Percentiles rank a stretch among this genome's conserved stretches.
These are phyloP conservation scores for Penicillium sp. DNA, from an alignment of 2,329 filamentous ascomycete genomes.

Conservation along the genomic window DNA sequence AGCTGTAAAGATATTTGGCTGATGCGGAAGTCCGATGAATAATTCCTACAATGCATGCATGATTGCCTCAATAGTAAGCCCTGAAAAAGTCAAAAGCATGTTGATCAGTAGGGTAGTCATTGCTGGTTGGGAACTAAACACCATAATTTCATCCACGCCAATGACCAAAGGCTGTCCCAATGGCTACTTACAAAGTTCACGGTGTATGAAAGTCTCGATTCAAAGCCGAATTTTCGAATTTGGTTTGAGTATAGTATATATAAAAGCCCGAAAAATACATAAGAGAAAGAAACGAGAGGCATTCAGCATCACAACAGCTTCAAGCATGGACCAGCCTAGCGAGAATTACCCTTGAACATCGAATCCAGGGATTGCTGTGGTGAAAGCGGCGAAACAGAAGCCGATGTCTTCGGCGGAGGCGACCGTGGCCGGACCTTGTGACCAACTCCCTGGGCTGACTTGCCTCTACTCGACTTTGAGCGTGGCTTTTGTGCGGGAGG, in stretches of 20 bases:
- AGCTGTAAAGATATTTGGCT: too few relatives aligned
- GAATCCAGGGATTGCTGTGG: not conserved
- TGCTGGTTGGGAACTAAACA: too few relatives aligned
- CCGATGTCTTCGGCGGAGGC: not conserved
- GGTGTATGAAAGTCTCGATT: too few relatives aligned
- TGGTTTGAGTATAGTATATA: not conserved
- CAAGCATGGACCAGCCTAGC: not conserved
- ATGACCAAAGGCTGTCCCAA: too few relatives aligned
- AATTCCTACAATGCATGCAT: too few relatives aligned
- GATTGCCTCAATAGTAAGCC: too few relatives aligned
- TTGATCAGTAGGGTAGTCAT: too few relatives aligned
- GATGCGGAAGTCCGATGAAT: too few relatives aligned
- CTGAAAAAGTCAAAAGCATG: too few relatives aligned
- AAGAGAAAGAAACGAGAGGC: not conserved
- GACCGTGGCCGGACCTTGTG: conserved; percentile 4
- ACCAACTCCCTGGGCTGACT: conserved; percentile 6
- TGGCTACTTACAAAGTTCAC: too few relatives aligned
- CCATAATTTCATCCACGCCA: too few relatives aligned
- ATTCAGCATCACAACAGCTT: not conserved
- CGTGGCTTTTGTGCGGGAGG: not conserved
- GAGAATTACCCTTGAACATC: not conserved
- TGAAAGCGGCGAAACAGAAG: not conserved
- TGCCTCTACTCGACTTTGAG: conserved; percentile 23
- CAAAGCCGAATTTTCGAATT: too few relatives aligned
- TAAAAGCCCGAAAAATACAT: conserved; percentile 3